Conservation (phyloP, 371 early-diverging fungal genomes). For the Rhizopus microsporus region DNA sequence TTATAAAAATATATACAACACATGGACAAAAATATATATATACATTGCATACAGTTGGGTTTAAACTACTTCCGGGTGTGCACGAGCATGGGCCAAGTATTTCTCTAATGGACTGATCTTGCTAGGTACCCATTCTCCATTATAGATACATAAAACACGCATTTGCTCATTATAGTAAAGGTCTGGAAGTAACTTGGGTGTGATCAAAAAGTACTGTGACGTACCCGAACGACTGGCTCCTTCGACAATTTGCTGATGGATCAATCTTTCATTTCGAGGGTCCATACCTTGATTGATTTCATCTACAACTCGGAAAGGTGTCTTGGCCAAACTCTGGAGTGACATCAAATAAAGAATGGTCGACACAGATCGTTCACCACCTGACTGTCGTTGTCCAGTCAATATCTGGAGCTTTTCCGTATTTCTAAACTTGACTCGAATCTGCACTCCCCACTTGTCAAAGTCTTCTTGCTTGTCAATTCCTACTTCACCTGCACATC, state of each 20-base stretch:
- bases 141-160: conserved; percentile 93
- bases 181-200: conserved; percentile 97
- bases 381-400: conserved; percentile 94
- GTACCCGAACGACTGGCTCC: conserved; percentile 66
- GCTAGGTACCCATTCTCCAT: conserved; percentile 88
- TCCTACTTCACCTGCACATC: conserved; percentile 88
- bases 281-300: conserved; percentile 99
- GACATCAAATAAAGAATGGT: conserved; percentile 98
- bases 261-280: conserved; percentile 94
- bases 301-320: conserved; percentile 99
- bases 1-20: neutral
- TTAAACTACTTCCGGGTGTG: neutral
- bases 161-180: conserved; percentile 92
- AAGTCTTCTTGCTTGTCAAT: conserved; percentile 77
- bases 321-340: conserved; percentile 82
- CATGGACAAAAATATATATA: neutral
- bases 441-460: conserved; percentile 95
- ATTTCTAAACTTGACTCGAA: conserved; percentile 91
- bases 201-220: conserved; percentile 97
- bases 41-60: too few species aligned
- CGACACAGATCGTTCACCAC: conserved; percentile 96
- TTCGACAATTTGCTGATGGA: conserved; percentile 92
- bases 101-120: conserved; percentile 35
- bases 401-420: conserved; percentile 86
- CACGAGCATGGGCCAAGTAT: conserved; percentile 30